phyloP scores from a whole-genome alignment of 169 alveolate genomes.

The Plasmodium relictum region DNA sequence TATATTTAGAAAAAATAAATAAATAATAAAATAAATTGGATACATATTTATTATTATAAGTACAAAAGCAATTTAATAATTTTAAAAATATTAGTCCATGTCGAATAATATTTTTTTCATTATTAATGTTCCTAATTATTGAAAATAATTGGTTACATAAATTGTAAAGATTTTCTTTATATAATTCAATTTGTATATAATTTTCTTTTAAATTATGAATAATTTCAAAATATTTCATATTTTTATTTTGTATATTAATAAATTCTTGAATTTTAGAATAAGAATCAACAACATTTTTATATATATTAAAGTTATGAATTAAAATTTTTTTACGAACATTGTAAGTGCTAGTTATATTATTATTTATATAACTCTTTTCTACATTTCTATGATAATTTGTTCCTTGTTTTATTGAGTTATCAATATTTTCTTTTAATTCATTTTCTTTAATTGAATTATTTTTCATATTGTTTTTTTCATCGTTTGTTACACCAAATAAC shows the following conservation, averaged over 20 bases:
- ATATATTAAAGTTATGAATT: conserved; percentile 31
- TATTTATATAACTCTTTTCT: conserved; percentile 22
- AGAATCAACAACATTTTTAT: conserved; percentile 41
- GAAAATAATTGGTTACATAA: conserved; percentile 50
- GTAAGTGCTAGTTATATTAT: conserved; percentile 20
- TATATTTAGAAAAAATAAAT: conserved; percentile 57
- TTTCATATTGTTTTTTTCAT: not conserved
- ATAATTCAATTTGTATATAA: conserved; percentile 27
- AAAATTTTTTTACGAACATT: conserved; percentile 27
- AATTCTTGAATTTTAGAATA: conserved; percentile 33
- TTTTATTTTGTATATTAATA: conserved; percentile 26
- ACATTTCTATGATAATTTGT: conserved; percentile 7
- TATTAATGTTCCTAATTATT: conserved; percentile 49
- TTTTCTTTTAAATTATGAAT: conserved; percentile 28
- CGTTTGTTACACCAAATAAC: not conserved
- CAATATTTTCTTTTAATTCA: conserved; percentile 2
- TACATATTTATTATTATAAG: conserved; percentile 56
- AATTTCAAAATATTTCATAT: conserved; percentile 26
- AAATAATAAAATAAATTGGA: conserved; percentile 54
- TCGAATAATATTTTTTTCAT: conserved; percentile 65
- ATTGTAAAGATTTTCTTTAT: conserved; percentile 34
- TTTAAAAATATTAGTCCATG: conserved; percentile 51
- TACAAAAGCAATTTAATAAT: conserved; percentile 25
- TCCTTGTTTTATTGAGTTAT: conserved; percentile 42
- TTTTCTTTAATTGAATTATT: not conserved